Base-by-base conservation (phyloP, 495 filamentous ascomycete species). In the Xylaria castorea region DNA sequence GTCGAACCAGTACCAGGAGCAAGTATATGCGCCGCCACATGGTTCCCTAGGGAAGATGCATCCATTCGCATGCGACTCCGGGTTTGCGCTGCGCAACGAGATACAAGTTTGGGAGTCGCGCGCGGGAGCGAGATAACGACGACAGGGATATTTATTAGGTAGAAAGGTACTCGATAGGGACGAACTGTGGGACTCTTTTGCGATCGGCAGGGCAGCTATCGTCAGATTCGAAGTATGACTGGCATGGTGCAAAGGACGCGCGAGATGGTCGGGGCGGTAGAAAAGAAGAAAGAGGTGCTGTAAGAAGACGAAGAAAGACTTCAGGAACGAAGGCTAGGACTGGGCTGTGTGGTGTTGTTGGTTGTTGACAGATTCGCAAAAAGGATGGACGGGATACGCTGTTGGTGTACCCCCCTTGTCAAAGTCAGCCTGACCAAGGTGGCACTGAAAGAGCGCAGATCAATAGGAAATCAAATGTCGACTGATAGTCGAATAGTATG, bases 21-120 rank as follows among this genome's bases (percentile, higher is more conserved):
- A 98, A 84, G 81, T 97, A 97, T 66, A 90, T 89, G 83, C 94
- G 90, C 85, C 94, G 89, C 95, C 94, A 97, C 96, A 97, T 98
- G 76, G 60, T 80, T 78, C 71, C 60, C 70, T 62, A 64, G 14
- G 25, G 46, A 42, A 61, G 12, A 77, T 75, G 66, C 73, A 71
- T 77, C 58, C 73, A 74, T 51, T 55, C 57, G 50, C 36, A n/a
- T 34, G 65, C 48, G 64, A n/a, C 36, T 36, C 20, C 63, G 40
- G 30, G n/a, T 70, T 34, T 65, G 71, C 44, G 73, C 50, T 72
- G 60, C 58, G 63, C 65, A 30, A 36, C 20, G 34, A 55, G 50
- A 68, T 25, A 36, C 65, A 51, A 18, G 55, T 25, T 20, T 14
- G 38, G 53, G 34, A 44, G 50, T 71, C 20, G 71, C 32, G 46